Percentiles rank a stretch among this genome's conserved stretches.
These are phyloP conservation scores for Trichothecium sympodiale DNA, from an alignment of 2,329 filamentous ascomycete genomes.

Conservation along the genomic window DNA sequence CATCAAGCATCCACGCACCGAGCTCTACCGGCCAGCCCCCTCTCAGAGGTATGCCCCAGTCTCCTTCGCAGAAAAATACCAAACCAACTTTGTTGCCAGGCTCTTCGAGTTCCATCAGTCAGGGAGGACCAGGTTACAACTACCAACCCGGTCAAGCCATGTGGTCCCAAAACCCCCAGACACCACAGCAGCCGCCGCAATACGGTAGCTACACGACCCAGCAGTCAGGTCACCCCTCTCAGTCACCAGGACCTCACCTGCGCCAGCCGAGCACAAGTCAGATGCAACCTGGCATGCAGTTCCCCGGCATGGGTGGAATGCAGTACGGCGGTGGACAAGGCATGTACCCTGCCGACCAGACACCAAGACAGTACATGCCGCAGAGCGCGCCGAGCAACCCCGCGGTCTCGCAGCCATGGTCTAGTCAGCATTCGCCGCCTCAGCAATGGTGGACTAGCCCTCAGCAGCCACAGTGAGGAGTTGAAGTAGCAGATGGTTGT, in stretches of 20 bases:
- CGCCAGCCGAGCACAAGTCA: slow-evolving; percentile 45
- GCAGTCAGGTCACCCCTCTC: slow-evolving; percentile 38
- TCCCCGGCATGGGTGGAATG: slow-evolving; percentile 52
- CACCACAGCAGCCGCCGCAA: slow-evolving; percentile 39
- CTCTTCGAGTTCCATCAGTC: slow-evolving; percentile 40
- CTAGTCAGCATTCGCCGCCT: slow-evolving; percentile 51
- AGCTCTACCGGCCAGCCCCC: slow-evolving; percentile 61
- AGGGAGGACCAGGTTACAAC: slow-evolving; percentile 44
- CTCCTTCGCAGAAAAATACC: slow-evolving; percentile 48
- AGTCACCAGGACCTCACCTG: slow-evolving; percentile 48
- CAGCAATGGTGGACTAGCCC: slow-evolving; percentile 43
- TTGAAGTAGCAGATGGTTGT: no score
- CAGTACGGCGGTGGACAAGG: slow-evolving; percentile 39
- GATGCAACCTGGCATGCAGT: slow-evolving; percentile 49
- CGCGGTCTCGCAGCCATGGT: slow-evolving; percentile 41
- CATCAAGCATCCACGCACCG: slow-evolving; percentile 60
- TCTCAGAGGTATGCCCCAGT: slow-evolving; percentile 54
- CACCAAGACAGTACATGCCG: slow-evolving; percentile 57
- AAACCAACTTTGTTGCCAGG: slow-evolving; percentile 51
- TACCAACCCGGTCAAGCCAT: slow-evolving; percentile 49
- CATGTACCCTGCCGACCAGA: slow-evolving; percentile 52
- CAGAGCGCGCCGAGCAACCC: slow-evolving; percentile 41
- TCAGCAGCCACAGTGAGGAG: slow-evolving; percentile 30
- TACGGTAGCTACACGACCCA: slow-evolving; percentile 44
- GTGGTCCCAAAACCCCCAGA: slow-evolving; percentile 58